phyloP scores from a whole-genome alignment of 805 yeast genomes.

The Ascoidea tarda region DNA sequence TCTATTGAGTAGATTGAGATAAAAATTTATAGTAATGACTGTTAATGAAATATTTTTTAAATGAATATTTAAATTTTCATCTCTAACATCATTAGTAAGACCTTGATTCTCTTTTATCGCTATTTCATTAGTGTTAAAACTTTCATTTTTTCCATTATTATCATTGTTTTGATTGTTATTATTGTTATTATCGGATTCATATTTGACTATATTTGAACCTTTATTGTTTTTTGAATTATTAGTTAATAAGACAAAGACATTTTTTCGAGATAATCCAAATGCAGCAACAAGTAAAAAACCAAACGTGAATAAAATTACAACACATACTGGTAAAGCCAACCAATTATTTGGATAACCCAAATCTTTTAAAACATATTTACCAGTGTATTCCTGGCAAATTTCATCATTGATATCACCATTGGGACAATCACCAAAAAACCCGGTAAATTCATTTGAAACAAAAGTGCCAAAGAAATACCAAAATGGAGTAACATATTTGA shows the following conservation, averaged over 20 bases:
- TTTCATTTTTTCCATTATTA: too few relatives aligned
- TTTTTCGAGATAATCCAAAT: conserved; percentile 30
- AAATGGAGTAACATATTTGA: conserved; percentile 57
- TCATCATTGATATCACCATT: conserved; percentile 17
- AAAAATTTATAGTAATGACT: too few relatives aligned
- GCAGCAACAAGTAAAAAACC: conserved; percentile 38
- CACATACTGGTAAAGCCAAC: conserved; percentile 51
- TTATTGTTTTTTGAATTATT: conserved; percentile 13
- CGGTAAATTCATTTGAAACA: conserved; percentile 49
- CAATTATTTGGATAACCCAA: conserved; percentile 55
- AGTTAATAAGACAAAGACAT: conserved; percentile 39
- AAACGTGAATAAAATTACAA: conserved; percentile 40
- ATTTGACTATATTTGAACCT: conserved; percentile 1
- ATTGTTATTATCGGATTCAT: too few relatives aligned
- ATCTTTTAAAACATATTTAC: conserved; percentile 34
- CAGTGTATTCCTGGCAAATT: conserved; percentile 36
- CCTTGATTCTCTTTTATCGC: too few relatives aligned
- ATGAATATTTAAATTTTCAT: too few relatives aligned
- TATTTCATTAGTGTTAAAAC: too few relatives aligned
- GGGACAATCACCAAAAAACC: conserved; percentile 46
- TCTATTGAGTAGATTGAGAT: too few relatives aligned
- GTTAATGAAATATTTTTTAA: neutral
- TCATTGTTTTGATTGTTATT: neutral
- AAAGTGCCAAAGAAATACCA: conserved; percentile 72
- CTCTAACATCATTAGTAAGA: too few relatives aligned